Percentiles rank a stretch among this genome's conserved stretches.
Evolutionary conservation across 768 basidiomycete genomes (phyloP).

Genomic region (Daedalea quercina): DNA sequence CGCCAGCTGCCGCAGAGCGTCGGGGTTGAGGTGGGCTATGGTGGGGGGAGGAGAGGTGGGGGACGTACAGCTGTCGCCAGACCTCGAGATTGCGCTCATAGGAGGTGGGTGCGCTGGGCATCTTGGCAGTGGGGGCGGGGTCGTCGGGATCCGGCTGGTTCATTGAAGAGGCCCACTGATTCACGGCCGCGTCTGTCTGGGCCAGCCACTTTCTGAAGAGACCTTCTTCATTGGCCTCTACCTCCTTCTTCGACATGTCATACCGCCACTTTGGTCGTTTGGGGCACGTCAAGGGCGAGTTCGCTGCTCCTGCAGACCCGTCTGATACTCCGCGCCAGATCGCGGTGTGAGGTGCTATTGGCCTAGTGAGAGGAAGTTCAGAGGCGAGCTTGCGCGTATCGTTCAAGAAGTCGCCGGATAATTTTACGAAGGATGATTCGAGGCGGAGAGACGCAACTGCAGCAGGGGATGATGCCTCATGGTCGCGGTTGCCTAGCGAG

Average conservation of each 20-base stretch:
- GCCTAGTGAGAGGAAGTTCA: slow-evolving; percentile 45
- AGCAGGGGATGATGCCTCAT: slow-evolving; percentile 18
- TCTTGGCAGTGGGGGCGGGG: slow-evolving; percentile 10
- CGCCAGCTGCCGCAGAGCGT: slow-evolving; percentile 85
- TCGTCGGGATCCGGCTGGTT: background rate
- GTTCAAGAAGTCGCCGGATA: slow-evolving; percentile 54
- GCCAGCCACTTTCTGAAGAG: slow-evolving; percentile 74
- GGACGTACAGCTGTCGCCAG: slow-evolving; percentile 83
- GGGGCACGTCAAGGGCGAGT: slow-evolving; percentile 38
- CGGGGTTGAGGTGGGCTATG: background rate
- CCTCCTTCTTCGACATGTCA: slow-evolving; percentile 81
- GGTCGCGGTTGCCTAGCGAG: background rate
- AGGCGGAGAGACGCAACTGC: slow-evolving; percentile 42
- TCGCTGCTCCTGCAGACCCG: background rate
- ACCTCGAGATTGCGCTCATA: slow-evolving; percentile 92
- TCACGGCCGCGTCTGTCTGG: slow-evolving; percentile 51
- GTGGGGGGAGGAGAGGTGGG: background rate
- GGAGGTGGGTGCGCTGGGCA: slow-evolving; percentile 66
- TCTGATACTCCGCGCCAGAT: slow-evolving; percentile 25
- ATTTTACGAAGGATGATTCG: slow-evolving; percentile 64
- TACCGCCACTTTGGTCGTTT: slow-evolving; percentile 82
- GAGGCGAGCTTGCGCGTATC: slow-evolving; percentile 51
- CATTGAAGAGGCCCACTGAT: slow-evolving; percentile 34
- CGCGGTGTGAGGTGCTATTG: slow-evolving; percentile 38
- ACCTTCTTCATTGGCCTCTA: slow-evolving; percentile 87